These are phyloP conservation scores for Tuber borchii DNA, from an alignment of 495 filamentous ascomycete genomes.

Conservation along the genomic window DNA sequence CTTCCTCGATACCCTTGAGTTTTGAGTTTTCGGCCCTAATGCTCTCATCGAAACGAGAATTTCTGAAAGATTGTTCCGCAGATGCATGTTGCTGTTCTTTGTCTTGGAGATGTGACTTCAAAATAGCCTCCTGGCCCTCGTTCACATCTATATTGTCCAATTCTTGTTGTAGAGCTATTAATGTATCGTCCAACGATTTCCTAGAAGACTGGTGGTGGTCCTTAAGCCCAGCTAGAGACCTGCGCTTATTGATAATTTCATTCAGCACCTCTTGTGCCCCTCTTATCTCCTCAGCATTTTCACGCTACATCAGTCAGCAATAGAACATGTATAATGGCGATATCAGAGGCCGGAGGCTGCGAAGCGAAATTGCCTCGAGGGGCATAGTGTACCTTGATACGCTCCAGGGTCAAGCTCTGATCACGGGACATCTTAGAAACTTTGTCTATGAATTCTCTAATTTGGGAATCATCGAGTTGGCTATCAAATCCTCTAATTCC, in stretches of 20 bases:
- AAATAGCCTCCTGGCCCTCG: slow-evolving; percentile 68
- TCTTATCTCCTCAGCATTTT: slow-evolving; percentile 63
- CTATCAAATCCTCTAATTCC: slow-evolving; percentile 77
- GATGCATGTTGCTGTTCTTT: slow-evolving; percentile 56
- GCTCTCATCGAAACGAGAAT: slow-evolving; percentile 60
- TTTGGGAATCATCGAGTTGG: slow-evolving; percentile 64
- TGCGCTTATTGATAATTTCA: slow-evolving; percentile 61
- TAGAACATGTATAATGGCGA: neutral
- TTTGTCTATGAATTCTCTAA: slow-evolving; percentile 69
- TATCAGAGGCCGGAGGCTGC: slow-evolving; percentile 6
- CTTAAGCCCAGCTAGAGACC: slow-evolving; percentile 63
- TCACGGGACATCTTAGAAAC: slow-evolving; percentile 68
- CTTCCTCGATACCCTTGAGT: slow-evolving; percentile 61
- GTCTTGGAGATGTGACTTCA: slow-evolving; percentile 67
- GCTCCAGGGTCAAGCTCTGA: slow-evolving; percentile 68
- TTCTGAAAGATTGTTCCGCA: slow-evolving; percentile 55
- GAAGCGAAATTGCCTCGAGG: neutral
- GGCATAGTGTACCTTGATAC: slow-evolving; percentile 44
- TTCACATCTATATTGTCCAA: slow-evolving; percentile 67
- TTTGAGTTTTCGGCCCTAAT: slow-evolving; percentile 57
- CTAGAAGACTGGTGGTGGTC: slow-evolving; percentile 63
- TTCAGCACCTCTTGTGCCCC: slow-evolving; percentile 60
- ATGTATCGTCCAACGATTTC: slow-evolving; percentile 60
- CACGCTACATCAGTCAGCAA: slow-evolving; percentile 46
- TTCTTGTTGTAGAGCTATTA: slow-evolving; percentile 55